These are phyloP conservation scores for Coemansia pectinata DNA, from an alignment of 192 early-diverging fungal genomes.

Conservation along the genomic window DNA sequence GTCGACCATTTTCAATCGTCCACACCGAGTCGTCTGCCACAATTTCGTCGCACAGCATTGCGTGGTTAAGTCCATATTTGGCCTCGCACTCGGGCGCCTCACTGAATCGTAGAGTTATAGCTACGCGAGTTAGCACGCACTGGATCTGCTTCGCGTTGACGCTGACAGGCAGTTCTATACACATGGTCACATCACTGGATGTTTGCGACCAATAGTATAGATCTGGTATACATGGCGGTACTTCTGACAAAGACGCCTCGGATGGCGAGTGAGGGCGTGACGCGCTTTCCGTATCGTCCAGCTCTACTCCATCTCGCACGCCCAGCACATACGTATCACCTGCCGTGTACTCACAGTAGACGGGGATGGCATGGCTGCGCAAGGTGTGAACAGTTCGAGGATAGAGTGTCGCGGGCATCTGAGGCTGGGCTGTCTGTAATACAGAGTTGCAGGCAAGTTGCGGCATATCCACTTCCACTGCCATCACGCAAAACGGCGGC, in stretches of 20 bases:
- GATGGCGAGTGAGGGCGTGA: not conserved
- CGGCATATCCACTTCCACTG: constrained; percentile 24
- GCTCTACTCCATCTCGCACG: constrained; percentile 28
- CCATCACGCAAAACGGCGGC: constrained; percentile 35
- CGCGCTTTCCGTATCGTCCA: constrained; percentile 44
- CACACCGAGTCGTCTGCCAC: constrained; percentile 62
- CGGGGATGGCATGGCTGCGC: constrained; percentile 44
- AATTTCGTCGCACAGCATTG: constrained; percentile 48
- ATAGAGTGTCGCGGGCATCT: not conserved
- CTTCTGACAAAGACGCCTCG: not conserved
- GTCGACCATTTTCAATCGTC: constrained; percentile 64
- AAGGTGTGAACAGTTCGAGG: constrained; percentile 22
- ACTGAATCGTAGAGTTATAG: constrained; percentile 48
- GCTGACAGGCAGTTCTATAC: constrained; percentile 58
- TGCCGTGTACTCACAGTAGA: constrained; percentile 35
- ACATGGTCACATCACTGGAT: constrained; percentile 63
- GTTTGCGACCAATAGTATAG: constrained; percentile 75
- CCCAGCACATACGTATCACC: constrained; percentile 32
- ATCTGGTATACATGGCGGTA: not conserved
- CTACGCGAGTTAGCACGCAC: constrained; percentile 59
- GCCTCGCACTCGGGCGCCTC: constrained; percentile 16
- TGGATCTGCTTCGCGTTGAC: constrained; percentile 59
- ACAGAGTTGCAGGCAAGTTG: not conserved
- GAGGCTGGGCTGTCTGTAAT: not conserved
- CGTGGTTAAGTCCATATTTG: constrained; percentile 8